A percentile compares a stretch with the other conserved stretches of the same genome.
Evolutionary conservation across 306 rosid genomes (phyloP).

Genomic region (Herpetospermum pedunculosum): DNA sequence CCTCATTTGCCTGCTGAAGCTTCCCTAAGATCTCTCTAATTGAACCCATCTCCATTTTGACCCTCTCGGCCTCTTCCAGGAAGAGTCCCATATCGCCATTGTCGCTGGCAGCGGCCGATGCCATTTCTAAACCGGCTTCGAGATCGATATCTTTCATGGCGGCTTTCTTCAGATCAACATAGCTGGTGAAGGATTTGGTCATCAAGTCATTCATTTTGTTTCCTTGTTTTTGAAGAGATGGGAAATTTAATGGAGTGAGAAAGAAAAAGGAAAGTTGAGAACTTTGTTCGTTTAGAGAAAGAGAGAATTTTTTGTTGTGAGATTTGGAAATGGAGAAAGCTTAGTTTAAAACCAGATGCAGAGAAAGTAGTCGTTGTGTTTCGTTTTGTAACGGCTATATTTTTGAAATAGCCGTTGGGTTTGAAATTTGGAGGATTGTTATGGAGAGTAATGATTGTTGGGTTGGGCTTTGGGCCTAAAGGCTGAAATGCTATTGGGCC

Average conservation of each 20-base stretch:
- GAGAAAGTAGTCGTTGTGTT: slow-evolving; percentile 7
- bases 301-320: no score
- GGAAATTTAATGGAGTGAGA: background rate
- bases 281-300: no score
- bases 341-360: background rate
- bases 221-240: background rate
- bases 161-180: slow-evolving; percentile 68
- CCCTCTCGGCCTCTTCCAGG: slow-evolving; percentile 72
- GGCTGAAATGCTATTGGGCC: background rate
- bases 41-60: slow-evolving; percentile 42
- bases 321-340: background rate
- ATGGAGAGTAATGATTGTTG: background rate
- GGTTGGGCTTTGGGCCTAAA: background rate
- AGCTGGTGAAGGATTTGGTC: slow-evolving; percentile 81
- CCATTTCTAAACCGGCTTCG: slow-evolving; percentile 58
- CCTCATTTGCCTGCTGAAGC: slow-evolving; percentile 61
- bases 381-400: slow-evolving; percentile 4
- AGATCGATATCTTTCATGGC: slow-evolving; percentile 70
- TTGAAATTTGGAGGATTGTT: background rate
- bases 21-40: slow-evolving; percentile 33
- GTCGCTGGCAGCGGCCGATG: slow-evolving; percentile 23
- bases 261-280: background rate
- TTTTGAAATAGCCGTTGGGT: background rate
- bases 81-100: slow-evolving; percentile 52
- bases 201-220: slow-evolving; percentile 62